These are phyloP conservation scores for Phymatotrichopsis omnivora DNA, from an alignment of 2,329 filamentous ascomycete species.

Conservation along the genomic window DNA sequence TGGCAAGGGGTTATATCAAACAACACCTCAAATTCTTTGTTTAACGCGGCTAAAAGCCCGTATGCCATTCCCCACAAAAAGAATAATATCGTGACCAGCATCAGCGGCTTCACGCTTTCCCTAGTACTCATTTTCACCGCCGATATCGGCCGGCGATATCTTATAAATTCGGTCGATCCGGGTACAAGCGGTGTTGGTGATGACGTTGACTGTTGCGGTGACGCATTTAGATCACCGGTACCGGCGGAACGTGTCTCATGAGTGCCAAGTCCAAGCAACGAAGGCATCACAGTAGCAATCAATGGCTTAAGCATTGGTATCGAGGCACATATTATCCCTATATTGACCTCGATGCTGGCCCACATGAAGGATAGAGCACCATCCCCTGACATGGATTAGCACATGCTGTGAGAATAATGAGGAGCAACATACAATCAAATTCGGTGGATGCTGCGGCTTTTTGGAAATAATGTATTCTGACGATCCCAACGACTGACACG, in stretches of 20 bases:
- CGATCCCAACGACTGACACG: constrained; percentile 60
- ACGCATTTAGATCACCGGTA: not conserved
- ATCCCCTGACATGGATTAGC: constrained; percentile 41
- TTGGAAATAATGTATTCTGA: constrained; percentile 83
- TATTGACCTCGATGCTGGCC: constrained; percentile 83
- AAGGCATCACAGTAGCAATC: constrained; percentile 42
- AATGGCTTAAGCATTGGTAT: constrained; percentile 88
- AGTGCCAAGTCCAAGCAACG: constrained; percentile 19
- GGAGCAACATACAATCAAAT: constrained; percentile 43
- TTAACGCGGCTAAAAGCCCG: constrained; percentile 37
- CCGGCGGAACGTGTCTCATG: not conserved
- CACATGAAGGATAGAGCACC: constrained; percentile 83
- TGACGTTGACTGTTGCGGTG: too few relatives aligned
- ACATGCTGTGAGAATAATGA: not conserved
- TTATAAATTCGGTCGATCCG: constrained; percentile 12
- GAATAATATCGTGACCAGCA: constrained; percentile 9
- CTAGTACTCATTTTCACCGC: constrained; percentile 6
- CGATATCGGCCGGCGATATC: constrained; percentile 4
- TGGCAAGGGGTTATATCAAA: constrained; percentile 3
- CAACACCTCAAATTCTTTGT: constrained; percentile 12
- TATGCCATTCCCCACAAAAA: constrained; percentile 41
- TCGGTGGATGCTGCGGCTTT: constrained; percentile 49
- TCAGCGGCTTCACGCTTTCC: constrained; percentile 14
- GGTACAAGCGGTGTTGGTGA: too few relatives aligned
- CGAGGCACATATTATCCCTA: constrained; percentile 81